These are phyloP conservation scores for Monilinia fructicola DNA, from an alignment of 2,329 filamentous ascomycete species.

Conservation along the genomic window DNA sequence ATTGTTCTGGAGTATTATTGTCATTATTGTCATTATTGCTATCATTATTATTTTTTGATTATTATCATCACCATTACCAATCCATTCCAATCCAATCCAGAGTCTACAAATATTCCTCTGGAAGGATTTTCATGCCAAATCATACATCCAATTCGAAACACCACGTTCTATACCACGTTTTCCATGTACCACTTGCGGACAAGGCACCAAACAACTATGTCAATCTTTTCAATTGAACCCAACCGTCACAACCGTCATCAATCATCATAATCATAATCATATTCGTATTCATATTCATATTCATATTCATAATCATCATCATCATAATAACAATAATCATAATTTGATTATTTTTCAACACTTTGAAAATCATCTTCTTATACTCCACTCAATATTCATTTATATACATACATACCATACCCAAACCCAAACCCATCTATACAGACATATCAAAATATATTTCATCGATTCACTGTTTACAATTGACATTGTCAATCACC, in stretches of 20 bases:
- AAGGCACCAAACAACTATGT: slow-evolving; percentile 28
- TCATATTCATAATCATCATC: slow-evolving; percentile 17
- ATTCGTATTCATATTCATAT: too few species aligned
- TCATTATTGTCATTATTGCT: background rate
- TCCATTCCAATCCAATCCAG: background rate
- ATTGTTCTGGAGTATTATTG: background rate
- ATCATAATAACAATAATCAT: slow-evolving; percentile 4
- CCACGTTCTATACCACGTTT: slow-evolving; percentile 26
- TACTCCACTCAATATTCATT: slow-evolving; percentile 11
- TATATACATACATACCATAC: background rate
- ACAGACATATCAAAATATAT: background rate
- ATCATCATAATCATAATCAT: too few species aligned
- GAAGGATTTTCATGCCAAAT: slow-evolving; percentile 28
- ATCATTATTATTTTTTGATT: too few species aligned
- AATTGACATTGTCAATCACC: background rate
- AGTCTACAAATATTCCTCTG: background rate
- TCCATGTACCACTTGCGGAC: slow-evolving; percentile 24
- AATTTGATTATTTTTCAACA: slow-evolving; percentile 23
- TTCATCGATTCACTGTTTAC: slow-evolving; percentile 5
- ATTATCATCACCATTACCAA: too few species aligned
- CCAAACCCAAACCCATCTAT: too few species aligned
- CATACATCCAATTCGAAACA: slow-evolving; percentile 21
- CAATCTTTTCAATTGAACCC: slow-evolving; percentile 26
- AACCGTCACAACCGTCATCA: too few species aligned
- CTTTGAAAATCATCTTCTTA: slow-evolving; percentile 17